A percentile compares a stretch with the other conserved stretches of the same genome.
Conservation (phyloP, 2,329 filamentous ascomycete species). For the Fonsecaea nubica region DNA sequence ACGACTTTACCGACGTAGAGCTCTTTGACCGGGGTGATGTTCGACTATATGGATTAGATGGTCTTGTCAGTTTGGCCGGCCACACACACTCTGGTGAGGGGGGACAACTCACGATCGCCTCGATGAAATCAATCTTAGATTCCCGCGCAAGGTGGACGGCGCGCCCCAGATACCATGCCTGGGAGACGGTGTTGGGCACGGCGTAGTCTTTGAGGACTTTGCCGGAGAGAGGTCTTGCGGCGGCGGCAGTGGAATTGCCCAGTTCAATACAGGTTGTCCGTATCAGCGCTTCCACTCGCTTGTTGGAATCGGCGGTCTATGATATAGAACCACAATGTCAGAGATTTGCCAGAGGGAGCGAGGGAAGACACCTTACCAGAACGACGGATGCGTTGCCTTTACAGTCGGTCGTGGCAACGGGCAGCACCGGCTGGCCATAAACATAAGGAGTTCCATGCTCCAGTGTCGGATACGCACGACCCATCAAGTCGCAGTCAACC, state of each 20-base stretch:
- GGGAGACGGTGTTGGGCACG: slow-evolving; percentile 44
- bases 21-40: slow-evolving; percentile 20
- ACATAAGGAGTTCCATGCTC: slow-evolving; percentile 54
- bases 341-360: neutral
- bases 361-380: slow-evolving; percentile 18
- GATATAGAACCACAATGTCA: neutral
- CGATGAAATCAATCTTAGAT: slow-evolving; percentile 46
- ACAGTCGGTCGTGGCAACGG: slow-evolving; percentile 49
- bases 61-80: neutral
- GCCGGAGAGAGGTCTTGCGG: slow-evolving; percentile 39
- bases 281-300: slow-evolving; percentile 40
- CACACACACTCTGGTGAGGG: too few relatives aligned
- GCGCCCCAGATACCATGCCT: slow-evolving; percentile 44
- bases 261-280: slow-evolving; percentile 42
- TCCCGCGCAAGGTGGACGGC: slow-evolving; percentile 41
- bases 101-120: slow-evolving; percentile 49
- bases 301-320: slow-evolving; percentile 41
- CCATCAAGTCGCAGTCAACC: slow-evolving; percentile 58
- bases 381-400: slow-evolving; percentile 50
- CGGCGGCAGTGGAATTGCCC: slow-evolving; percentile 39
- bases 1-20: slow-evolving; percentile 56
- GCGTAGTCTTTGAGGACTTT: slow-evolving; percentile 41
- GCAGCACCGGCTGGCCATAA: slow-evolving; percentile 50
- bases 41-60: slow-evolving; percentile 9
- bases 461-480: slow-evolving; percentile 55